These are phyloP conservation scores for Colletotrichum scovillei DNA, from an alignment of 2,329 filamentous ascomycete species.

Conservation along the genomic window DNA sequence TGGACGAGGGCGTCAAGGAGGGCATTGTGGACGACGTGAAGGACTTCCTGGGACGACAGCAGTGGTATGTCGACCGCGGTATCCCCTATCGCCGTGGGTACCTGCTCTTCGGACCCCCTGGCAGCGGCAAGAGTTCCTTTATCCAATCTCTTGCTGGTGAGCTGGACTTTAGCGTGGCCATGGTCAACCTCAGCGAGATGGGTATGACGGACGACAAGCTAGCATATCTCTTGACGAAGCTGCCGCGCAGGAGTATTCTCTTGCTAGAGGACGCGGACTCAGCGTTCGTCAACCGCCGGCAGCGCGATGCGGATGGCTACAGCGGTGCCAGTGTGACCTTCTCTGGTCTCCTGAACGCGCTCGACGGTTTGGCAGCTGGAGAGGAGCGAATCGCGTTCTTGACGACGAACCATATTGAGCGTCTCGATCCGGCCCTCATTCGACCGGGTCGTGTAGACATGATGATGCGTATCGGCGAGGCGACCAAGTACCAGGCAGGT, in stretches of 20 bases:
- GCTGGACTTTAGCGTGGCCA: slow-evolving; percentile 90
- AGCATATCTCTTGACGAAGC: slow-evolving; percentile 85
- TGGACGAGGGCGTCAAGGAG: slow-evolving; percentile 87
- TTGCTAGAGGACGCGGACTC: slow-evolving; percentile 92
- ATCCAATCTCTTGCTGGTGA: slow-evolving; percentile 96
- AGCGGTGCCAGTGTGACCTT: slow-evolving; percentile 91
- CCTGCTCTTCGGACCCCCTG: slow-evolving; percentile 87
- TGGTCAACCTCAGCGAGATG: slow-evolving; percentile 89
- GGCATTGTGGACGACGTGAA: slow-evolving; percentile 82
- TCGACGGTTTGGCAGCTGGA: slow-evolving; percentile 93
- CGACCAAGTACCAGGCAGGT: slow-evolving; percentile 84
- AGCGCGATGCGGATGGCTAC: slow-evolving; percentile 85
- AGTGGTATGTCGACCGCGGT: slow-evolving; percentile 94
- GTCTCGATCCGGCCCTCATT: slow-evolving; percentile 88
- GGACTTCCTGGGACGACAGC: slow-evolving; percentile 81
- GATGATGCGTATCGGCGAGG: slow-evolving; percentile 89
- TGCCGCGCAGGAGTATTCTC: slow-evolving; percentile 84
- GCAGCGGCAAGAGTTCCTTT: slow-evolving; percentile 94
- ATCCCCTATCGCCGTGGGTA: slow-evolving; percentile 94
- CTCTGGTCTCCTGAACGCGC: slow-evolving; percentile 85
- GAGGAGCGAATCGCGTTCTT: slow-evolving; percentile 95
- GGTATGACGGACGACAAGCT: slow-evolving; percentile 91
- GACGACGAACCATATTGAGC: slow-evolving; percentile 93
- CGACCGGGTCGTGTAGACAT: slow-evolving; percentile 94
- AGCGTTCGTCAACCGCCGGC: slow-evolving; percentile 84